These are phyloP conservation scores for Globisporangium rhizosaccharum DNA, from an alignment of 352 stramenopile genomes.

Conservation along the genomic window DNA sequence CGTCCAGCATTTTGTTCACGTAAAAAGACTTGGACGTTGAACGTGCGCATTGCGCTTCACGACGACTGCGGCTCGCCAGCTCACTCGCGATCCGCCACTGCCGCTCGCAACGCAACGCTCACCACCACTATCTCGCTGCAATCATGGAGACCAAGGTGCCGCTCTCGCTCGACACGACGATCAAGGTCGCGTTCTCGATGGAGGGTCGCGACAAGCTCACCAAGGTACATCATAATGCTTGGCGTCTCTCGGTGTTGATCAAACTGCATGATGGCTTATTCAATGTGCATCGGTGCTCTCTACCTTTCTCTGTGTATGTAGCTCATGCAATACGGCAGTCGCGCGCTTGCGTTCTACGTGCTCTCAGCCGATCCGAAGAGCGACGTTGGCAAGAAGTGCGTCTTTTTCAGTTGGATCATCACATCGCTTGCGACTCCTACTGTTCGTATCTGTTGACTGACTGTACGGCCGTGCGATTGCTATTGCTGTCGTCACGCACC, in stretches of 20 bases:
- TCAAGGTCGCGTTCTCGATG: conserved; percentile 69
- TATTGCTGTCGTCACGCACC: background rate
- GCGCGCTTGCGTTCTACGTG: conserved; percentile 74
- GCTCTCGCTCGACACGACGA: conserved; percentile 51
- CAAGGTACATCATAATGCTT: conserved; percentile 40
- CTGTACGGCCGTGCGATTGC: background rate
- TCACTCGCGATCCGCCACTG: background rate
- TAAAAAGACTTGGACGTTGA: conserved; percentile 5
- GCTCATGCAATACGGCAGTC: conserved; percentile 81
- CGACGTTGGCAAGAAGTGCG: conserved; percentile 57
- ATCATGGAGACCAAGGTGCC: conserved; percentile 48
- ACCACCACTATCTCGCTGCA: background rate
- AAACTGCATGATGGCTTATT: background rate
- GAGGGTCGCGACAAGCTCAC: conserved; percentile 86
- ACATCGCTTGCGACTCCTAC: too few relatives aligned
- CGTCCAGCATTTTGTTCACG: background rate
- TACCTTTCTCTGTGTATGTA: conserved; percentile 9
- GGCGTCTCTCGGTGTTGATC: too few relatives aligned
- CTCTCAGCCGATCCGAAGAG: conserved; percentile 79
- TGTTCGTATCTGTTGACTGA: background rate
- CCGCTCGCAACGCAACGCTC: background rate
- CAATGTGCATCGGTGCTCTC: background rate
- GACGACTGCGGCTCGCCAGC: background rate
- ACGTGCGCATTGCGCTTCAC: background rate
- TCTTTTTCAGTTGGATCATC: background rate